phyloP scores from a whole-genome alignment of 176 grass and related monocot species.

The Aechmea fasciata region DNA sequence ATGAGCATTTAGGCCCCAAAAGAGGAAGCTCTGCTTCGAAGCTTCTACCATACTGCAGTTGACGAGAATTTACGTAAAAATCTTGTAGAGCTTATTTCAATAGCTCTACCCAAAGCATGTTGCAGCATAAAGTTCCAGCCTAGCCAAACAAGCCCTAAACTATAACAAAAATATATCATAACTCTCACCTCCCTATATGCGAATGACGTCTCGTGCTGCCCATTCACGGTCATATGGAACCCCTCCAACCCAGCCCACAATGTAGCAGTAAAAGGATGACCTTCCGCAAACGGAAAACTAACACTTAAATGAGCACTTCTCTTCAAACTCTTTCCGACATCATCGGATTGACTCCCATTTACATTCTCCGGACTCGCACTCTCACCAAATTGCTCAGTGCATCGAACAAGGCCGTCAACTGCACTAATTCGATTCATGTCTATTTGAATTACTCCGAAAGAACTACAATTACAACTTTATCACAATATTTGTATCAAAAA shows the following conservation, averaged over 20 bases:
- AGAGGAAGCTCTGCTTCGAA: too few relatives aligned
- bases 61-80: too few relatives aligned
- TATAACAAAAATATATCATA: not conserved
- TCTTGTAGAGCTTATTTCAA: not conserved
- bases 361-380: slow-evolving; percentile 28
- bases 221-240: slow-evolving; percentile 86
- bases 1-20: too few relatives aligned
- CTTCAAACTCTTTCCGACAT: slow-evolving; percentile 26
- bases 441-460: not conserved
- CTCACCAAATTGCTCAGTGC: slow-evolving; percentile 51
- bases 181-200: slow-evolving; percentile 60
- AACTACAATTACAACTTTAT: not conserved
- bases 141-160: too few relatives aligned
- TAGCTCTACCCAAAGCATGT: not conserved
- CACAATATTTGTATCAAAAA: not conserved
- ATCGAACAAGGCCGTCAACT: slow-evolving; percentile 66
- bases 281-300: slow-evolving; percentile 50
- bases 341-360: slow-evolving; percentile 27
- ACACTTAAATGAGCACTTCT: slow-evolving; percentile 32
- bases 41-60: too few relatives aligned
- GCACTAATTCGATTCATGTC: slow-evolving; percentile 30
- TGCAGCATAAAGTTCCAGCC: not conserved
- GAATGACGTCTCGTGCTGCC: slow-evolving; percentile 74
- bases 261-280: slow-evolving; percentile 66
- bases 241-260: slow-evolving; percentile 67